Conservation (phyloP, 192 early-diverging fungal genomes). For the Globomyces pollinis-pini region DNA sequence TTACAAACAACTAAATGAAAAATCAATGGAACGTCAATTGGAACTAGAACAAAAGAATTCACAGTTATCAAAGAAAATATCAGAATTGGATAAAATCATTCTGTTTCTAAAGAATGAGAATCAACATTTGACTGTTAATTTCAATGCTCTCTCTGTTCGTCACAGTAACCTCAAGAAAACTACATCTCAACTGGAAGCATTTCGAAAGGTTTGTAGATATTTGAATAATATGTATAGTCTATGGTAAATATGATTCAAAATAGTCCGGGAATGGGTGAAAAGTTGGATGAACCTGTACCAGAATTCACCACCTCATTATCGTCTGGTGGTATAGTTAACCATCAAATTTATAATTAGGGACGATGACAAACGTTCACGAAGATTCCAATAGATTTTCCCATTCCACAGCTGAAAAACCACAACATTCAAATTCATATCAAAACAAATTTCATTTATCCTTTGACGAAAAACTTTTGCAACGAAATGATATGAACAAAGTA, state of each 20-base stretch:
- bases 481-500: too few species aligned
- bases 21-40: background rate
- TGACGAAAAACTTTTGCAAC: too few species aligned
- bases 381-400: background rate
- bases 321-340: background rate
- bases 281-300: background rate
- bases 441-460: too few species aligned
- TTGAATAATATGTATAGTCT: background rate
- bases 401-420: background rate
- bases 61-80: background rate
- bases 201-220: background rate
- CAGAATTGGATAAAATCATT: background rate
- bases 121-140: background rate
- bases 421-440: background rate
- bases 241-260: slow-evolving; percentile 6
- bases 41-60: background rate
- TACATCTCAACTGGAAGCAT: slow-evolving; percentile 6
- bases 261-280: background rate
- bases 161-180: background rate
- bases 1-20: background rate
- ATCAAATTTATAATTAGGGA: background rate
- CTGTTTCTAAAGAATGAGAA: background rate
- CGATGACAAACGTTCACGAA: background rate
- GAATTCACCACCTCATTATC: background rate
- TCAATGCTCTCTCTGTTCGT: background rate